Evolutionary conservation across 768 basidiomycete species (phyloP), one percentile per base, ranked within the genome.

Genomic region (Mycena vulgaris): DNA sequence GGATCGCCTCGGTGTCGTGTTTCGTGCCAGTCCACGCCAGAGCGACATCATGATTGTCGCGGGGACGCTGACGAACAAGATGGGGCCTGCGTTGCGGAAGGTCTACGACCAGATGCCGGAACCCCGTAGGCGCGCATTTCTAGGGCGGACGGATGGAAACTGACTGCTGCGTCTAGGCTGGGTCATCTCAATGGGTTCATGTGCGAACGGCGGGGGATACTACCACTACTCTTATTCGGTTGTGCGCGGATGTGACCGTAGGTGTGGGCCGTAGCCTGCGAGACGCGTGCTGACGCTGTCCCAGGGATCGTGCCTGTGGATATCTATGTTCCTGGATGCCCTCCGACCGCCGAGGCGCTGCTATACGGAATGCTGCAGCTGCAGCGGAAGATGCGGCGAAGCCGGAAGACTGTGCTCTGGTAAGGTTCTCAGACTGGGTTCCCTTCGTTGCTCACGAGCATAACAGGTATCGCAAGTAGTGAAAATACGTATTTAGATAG

Each of bases 141-240:
- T 42, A 63, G 17, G 28, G 25, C 49, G 58, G n/a, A n/a, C 47
- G 40, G 60, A 72, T 52, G n/a, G 33, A n/a, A 5, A 59, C 57
- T 45, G 57, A 70, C 37, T 19, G 37, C 70, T 57, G 56, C 31
- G 49, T 66, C 56, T 19, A 90, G 94, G 97, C 78, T 99, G 98
- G 98, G 98, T 99, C 66, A 94, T 99, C 78, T 99, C 97, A 28
- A 99, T 99, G 98, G 98, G 98, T 52, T 98, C 97, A 6, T 99
- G 98, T 81, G 98, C 98, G 21, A 99, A 99, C 80, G 98, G 98
- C 33, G 96, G 96, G 64, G 96, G 96, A 19, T 97, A 96, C 85
- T 96, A 97, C 81, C 96, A 97, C 83, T 98, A 98, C 81, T 98
- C 97, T 30, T 99, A 99, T 83, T 96, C 97, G 31, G 98, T 99